These are phyloP conservation scores for Ceratocystis alfenasii DNA, from an alignment of 2,329 filamentous ascomycete genomes.

Conservation along the genomic window DNA sequence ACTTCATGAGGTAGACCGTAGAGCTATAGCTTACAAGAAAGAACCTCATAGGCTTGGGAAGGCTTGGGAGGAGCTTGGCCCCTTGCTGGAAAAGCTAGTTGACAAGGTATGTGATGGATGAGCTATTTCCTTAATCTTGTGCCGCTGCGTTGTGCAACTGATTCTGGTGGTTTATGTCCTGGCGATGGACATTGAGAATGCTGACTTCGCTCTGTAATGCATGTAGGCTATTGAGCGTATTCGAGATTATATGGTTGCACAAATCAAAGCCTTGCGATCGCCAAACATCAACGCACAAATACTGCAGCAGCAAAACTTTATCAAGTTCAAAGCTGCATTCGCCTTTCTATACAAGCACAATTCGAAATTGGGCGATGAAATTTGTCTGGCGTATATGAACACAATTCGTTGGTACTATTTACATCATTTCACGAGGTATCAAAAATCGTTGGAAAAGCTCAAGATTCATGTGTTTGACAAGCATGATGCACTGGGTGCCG, in stretches of 20 bases:
- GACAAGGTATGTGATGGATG: slow-evolving; percentile 48
- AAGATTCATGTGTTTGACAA: slow-evolving; percentile 74
- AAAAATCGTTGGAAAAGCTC: slow-evolving; percentile 69
- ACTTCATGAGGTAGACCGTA: slow-evolving; percentile 70
- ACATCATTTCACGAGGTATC: slow-evolving; percentile 82
- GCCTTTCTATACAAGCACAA: slow-evolving; percentile 76
- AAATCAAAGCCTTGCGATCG: slow-evolving; percentile 86
- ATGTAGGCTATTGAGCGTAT: slow-evolving; percentile 79
- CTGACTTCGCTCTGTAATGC: slow-evolving; percentile 9
- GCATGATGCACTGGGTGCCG: slow-evolving; percentile 69
- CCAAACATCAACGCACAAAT: slow-evolving; percentile 96
- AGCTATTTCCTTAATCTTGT: background rate
- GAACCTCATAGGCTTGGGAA: slow-evolving; percentile 56
- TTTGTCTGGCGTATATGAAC: slow-evolving; percentile 86
- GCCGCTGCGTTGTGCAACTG: background rate
- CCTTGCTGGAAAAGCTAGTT: slow-evolving; percentile 71
- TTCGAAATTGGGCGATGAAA: slow-evolving; percentile 72
- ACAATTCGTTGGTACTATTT: slow-evolving; percentile 98
- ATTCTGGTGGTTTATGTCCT: slow-evolving; percentile 6
- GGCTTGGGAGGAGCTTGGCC: slow-evolving; percentile 70
- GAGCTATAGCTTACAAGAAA: slow-evolving; percentile 58
- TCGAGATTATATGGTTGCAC: slow-evolving; percentile 82
- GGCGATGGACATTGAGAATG: slow-evolving; percentile 6
- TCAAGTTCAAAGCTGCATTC: slow-evolving; percentile 80
- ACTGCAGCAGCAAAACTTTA: slow-evolving; percentile 84